Percentiles rank a stretch among this genome's conserved stretches.
phyloP scores from a whole-genome alignment of 148 eudicot species.

The Nepenthes mirabilis region DNA sequence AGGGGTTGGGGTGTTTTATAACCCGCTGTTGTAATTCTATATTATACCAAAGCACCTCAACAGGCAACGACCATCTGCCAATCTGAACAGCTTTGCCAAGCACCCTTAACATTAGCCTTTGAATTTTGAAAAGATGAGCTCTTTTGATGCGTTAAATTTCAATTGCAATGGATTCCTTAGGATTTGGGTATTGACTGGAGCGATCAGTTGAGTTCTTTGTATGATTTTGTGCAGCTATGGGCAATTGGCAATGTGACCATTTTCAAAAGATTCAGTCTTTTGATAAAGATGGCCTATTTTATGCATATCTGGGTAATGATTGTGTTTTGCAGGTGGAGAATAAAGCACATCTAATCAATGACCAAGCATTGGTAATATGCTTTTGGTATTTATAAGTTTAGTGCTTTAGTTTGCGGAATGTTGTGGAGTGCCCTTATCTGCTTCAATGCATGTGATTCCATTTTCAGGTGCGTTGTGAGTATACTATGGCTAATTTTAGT shows the following conservation, averaged over 20 bases:
- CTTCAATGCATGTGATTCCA: not conserved
- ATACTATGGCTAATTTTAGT: conserved; percentile 96
- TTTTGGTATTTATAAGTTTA: not conserved
- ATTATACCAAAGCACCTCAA: too few species aligned
- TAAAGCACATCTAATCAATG: conserved; percentile 56
- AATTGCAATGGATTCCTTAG: too few species aligned
- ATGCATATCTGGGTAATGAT: not conserved
- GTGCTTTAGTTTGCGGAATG: not conserved
- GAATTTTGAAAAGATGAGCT: too few species aligned
- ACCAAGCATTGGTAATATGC: conserved; percentile 70
- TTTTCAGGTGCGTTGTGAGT: conserved; percentile 77
- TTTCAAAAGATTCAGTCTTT: not conserved
- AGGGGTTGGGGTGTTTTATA: too few species aligned
- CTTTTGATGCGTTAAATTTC: too few species aligned
- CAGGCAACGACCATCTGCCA: too few species aligned
- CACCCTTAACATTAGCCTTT: too few species aligned
- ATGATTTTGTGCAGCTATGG: not conserved
- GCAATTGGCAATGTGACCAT: not conserved
- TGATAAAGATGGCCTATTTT: not conserved
- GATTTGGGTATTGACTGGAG: too few species aligned
- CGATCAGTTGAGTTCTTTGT: too few species aligned
- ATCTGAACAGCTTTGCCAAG: too few species aligned
- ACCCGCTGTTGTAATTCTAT: too few species aligned
- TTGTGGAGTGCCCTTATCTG: not conserved
- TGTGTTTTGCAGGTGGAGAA: conserved; percentile 53